A percentile compares a stretch with the other conserved stretches of the same genome.
phyloP scores from a whole-genome alignment of 306 rosid genomes.

The Prunus campanulata region DNA sequence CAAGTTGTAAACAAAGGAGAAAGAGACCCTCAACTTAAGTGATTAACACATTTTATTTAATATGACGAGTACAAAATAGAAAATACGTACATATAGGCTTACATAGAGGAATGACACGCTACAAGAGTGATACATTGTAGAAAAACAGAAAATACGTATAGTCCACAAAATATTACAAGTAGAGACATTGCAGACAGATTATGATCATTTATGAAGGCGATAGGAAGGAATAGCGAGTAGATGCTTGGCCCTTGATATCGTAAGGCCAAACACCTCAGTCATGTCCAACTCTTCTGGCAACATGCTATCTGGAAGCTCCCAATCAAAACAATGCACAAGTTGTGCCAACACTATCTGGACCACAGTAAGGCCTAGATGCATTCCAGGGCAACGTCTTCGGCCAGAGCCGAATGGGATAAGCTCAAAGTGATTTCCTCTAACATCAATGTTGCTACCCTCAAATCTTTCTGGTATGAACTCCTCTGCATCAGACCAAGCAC shows the following conservation, averaged over 20 bases:
- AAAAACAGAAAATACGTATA: too few relatives aligned
- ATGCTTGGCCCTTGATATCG: constrained; percentile 16
- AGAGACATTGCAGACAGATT: too few relatives aligned
- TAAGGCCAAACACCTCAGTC: neutral
- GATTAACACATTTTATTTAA: too few relatives aligned
- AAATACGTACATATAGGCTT: too few relatives aligned
- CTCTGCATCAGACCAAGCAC: constrained; percentile 23
- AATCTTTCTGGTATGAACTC: neutral
- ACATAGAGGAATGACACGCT: too few relatives aligned
- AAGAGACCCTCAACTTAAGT: too few relatives aligned
- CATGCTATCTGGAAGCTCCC: constrained; percentile 23
- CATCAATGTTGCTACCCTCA: neutral
- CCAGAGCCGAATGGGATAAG: neutral
- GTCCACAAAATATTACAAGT: too few relatives aligned
- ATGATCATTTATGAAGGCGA: neutral
- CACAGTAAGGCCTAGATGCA: neutral
- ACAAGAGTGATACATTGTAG: too few relatives aligned
- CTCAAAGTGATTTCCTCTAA: neutral
- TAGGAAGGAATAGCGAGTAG: constrained; percentile 19
- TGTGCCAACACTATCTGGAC: constrained; percentile 19
- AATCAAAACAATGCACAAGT: constrained; percentile 34
- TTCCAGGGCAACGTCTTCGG: neutral
- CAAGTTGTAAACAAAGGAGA: too few relatives aligned
- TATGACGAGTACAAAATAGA: too few relatives aligned
- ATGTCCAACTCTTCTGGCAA: constrained; percentile 6